Evolutionary conservation across 2,329 filamentous ascomycete species (phyloP).

Genomic region (Cladosporium austrohemisphaericum): DNA sequence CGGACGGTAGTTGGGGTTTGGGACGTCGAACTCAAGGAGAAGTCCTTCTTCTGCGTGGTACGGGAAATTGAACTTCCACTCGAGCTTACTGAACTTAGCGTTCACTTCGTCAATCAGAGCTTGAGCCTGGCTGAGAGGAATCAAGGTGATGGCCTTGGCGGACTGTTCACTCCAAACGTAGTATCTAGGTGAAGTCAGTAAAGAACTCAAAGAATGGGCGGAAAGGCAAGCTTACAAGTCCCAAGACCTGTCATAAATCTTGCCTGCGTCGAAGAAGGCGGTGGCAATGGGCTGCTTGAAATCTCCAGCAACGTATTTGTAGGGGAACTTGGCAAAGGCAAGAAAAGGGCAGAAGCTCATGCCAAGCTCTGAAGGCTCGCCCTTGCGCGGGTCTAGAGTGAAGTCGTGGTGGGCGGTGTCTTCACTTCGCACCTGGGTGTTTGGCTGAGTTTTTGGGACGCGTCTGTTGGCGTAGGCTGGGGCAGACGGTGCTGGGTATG

Average conservation of each 20-base stretch:
- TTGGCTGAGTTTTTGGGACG: neutral
- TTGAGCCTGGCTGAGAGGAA: slow-evolving; percentile 64
- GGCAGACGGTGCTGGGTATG: neutral
- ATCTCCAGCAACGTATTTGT: slow-evolving; percentile 53
- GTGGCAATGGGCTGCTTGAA: slow-evolving; percentile 47
- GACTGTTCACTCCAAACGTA: slow-evolving; percentile 24
- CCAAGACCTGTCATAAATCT: slow-evolving; percentile 64
- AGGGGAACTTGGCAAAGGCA: slow-evolving; percentile 56
- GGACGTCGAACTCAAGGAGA: slow-evolving; percentile 62
- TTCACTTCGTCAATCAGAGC: slow-evolving; percentile 65
- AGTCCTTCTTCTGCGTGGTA: slow-evolving; percentile 54
- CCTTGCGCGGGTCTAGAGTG: slow-evolving; percentile 25
- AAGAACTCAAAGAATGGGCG: neutral
- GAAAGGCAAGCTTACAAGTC: slow-evolving; percentile 63
- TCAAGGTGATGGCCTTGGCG: slow-evolving; percentile 59
- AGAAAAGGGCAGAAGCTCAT: slow-evolving; percentile 40
- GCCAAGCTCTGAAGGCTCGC: slow-evolving; percentile 32
- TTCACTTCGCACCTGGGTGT: no score
- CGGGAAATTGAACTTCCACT: slow-evolving; percentile 56
- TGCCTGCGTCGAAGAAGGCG: slow-evolving; percentile 54
- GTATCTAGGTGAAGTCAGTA: slow-evolving; percentile 24
- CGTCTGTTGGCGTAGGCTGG: slow-evolving; percentile 1
- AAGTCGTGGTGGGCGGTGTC: slow-evolving; percentile 15
- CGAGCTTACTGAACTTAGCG: slow-evolving; percentile 46
- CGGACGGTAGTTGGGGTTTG: slow-evolving; percentile 60